phyloP scores from a whole-genome alignment of 1,139 yeast genomes.

The Yamadazyma pseudoaaseri region DNA sequence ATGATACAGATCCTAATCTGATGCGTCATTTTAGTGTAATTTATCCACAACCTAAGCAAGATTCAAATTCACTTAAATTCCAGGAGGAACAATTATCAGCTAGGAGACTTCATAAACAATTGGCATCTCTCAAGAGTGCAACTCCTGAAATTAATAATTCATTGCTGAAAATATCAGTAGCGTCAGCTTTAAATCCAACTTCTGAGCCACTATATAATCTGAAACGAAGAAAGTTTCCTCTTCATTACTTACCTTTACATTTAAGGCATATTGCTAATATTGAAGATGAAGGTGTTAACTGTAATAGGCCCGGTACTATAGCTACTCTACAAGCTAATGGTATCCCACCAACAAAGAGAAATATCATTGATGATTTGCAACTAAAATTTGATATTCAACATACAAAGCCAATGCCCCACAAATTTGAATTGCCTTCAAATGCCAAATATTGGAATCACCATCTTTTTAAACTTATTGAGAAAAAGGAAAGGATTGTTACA shows the following conservation, averaged over 20 bases:
- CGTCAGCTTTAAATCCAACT: neutral
- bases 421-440: slow-evolving; percentile 31
- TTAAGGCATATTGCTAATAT: slow-evolving; percentile 22
- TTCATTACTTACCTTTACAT: slow-evolving; percentile 37
- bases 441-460: slow-evolving; percentile 24
- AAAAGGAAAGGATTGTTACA: slow-evolving; percentile 9
- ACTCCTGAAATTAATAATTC: slow-evolving; percentile 1
- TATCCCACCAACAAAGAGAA: slow-evolving; percentile 40
- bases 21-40: slow-evolving; percentile 15
- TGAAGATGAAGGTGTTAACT: slow-evolving; percentile 18
- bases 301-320: slow-evolving; percentile 15
- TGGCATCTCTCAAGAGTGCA: neutral
- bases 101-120: slow-evolving; percentile 2
- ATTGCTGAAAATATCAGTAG: neutral
- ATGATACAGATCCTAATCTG: slow-evolving; percentile 21
- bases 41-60: slow-evolving; percentile 1
- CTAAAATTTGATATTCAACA: slow-evolving; percentile 43
- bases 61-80: neutral
- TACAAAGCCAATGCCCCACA: slow-evolving; percentile 29
- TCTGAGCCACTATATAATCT: slow-evolving; percentile 2
- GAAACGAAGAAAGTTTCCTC: slow-evolving; percentile 25
- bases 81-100: slow-evolving; percentile 1
- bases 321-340: slow-evolving; percentile 16
- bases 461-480: slow-evolving; percentile 14
- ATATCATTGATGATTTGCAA: slow-evolving; percentile 36